Evolutionary conservation across 1,284 basidiomycete genomes (phyloP), one percentile per base, ranked within the genome.

Genomic region (Amylostereum areolatum): DNA sequence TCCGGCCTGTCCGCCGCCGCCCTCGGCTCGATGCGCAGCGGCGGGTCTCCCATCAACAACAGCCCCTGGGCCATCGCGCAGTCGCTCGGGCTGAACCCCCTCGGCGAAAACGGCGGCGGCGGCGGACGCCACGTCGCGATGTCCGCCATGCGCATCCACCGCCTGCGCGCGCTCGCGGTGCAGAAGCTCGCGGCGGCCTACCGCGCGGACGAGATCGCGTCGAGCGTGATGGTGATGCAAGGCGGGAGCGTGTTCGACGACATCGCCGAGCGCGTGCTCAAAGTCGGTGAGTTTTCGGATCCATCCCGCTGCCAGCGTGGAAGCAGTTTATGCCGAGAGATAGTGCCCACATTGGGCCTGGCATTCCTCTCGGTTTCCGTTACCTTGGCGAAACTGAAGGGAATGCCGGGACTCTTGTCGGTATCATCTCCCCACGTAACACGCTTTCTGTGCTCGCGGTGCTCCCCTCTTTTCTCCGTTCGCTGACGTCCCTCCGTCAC

Each of bases 151-250:
- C 77, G 89, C 28, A 75, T 90, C 47, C 87, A 92, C 61, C 73
- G 86, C 40, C 66, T 92, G 40, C 69, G 89, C 33, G 81, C 78
- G 0, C 73, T 91, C 36, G 89, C 89, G 0, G 87, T 92, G 24
- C 84, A 89, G 63, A 90, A 90, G 61, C 71, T 91, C 30, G 86
- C 89, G 0, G 77, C 82, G 27, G 89, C 89, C 9, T 92, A 92
- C 60, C 81, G 81, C 59, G 73, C 78, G 18, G 89, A 92, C 61
- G 89, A 92, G 62, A 88, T 92, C 58, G 89, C 89, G 1, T 86
- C 86, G 2, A 89, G 86, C 60, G 89, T 92, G 33, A 89, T 91
- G 83, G 81, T 92, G 35, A 92, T 92, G 89, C 89, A 92, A 61
- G 86, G 89, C 30, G 89, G 89, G 2, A 90, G 82, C 55, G 85